Evolutionary conservation across 768 basidiomycete genomes (phyloP), one percentile per base, ranked within the genome.

Genomic region (Russula griseocarnosa): DNA sequence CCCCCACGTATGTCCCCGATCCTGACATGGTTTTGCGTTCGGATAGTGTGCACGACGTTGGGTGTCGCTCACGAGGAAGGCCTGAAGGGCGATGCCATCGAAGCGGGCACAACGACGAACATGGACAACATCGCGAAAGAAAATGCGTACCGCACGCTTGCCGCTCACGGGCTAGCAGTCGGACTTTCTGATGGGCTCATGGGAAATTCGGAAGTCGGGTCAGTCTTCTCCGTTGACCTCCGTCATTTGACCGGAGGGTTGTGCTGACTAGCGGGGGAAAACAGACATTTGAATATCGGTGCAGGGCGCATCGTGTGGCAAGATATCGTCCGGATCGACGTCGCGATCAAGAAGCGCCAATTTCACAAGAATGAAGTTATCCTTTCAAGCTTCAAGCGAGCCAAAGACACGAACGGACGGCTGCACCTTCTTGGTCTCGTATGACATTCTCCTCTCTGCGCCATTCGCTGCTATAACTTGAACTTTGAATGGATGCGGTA

Each of bases 181-280:
- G 94, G 94, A 1, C 80, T 98, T 60, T 92, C 81, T 70, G 95
- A 97, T 50, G 95, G 94, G 0, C 83, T 97, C 59, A 98, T 98
- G 95, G 95, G 94, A 18, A 96, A 98, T 78, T 96, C 94, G 3
- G 94, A 98, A 77, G 94, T 97, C 67, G 95, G 94, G 92, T 94
- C 71, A 62, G 90, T 77, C 16, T 2, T 18, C 7, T 46, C 14
- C 62, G 60, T 58, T n/a, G n/a, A n/a, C n/a, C n/a, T n/a, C 55
- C 11, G 61, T 61, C 47, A 49, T 14, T n/a, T 14, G 3, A 24
- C 22, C 34, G 2, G 5, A 56, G 46, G 36, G 58, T 46, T 40
- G 58, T 46, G 55, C 63, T 24, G 67, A 66, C 61, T 24, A 22
- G 26, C 10, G 10, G 28, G 24, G 46, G 18, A 50, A 4, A 63